Percentiles rank a stretch among this genome's conserved stretches.
Evolutionary conservation across 2,329 filamentous ascomycete genomes (phyloP).

Genomic region (Phaeosphaeria sp.): DNA sequence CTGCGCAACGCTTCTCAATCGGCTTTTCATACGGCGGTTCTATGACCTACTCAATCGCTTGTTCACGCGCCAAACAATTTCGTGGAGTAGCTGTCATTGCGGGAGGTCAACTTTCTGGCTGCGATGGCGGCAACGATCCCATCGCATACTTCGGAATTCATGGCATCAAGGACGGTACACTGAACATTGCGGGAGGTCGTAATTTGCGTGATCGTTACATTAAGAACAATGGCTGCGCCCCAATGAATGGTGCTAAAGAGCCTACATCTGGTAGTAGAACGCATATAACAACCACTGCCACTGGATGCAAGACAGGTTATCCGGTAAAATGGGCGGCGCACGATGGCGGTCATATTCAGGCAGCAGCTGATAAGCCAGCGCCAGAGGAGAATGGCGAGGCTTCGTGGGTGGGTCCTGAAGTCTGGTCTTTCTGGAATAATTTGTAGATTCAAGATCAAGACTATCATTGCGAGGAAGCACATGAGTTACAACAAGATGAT

Average conservation of each 20-base stretch:
- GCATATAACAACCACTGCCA: constrained; percentile 18
- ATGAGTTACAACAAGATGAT: too few relatives aligned
- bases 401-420: constrained; percentile 10
- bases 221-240: constrained; percentile 45
- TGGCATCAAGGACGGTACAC: constrained; percentile 46
- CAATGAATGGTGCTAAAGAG: constrained; percentile 15
- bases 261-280: constrained; percentile 16
- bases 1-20: constrained; percentile 50
- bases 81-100: constrained; percentile 45
- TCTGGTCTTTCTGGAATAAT: constrained; percentile 10
- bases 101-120: constrained; percentile 20
- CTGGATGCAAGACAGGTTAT: constrained; percentile 36
- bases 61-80: constrained; percentile 48
- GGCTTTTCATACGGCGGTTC: constrained; percentile 54
- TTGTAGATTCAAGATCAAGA: neutral
- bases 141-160: constrained; percentile 48
- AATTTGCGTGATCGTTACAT: constrained; percentile 49
- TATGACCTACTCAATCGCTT: constrained; percentile 53
- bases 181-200: constrained; percentile 43
- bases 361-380: constrained; percentile 17
- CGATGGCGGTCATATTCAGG: constrained; percentile 16
- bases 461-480: too few relatives aligned
- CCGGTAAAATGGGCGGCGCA: constrained; percentile 42
- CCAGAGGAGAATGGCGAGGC: constrained; percentile 21
- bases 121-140: constrained; percentile 33